Evolutionary conservation across 1,139 yeast genomes (phyloP).

Genomic region (Tardiomyces blankii): DNA sequence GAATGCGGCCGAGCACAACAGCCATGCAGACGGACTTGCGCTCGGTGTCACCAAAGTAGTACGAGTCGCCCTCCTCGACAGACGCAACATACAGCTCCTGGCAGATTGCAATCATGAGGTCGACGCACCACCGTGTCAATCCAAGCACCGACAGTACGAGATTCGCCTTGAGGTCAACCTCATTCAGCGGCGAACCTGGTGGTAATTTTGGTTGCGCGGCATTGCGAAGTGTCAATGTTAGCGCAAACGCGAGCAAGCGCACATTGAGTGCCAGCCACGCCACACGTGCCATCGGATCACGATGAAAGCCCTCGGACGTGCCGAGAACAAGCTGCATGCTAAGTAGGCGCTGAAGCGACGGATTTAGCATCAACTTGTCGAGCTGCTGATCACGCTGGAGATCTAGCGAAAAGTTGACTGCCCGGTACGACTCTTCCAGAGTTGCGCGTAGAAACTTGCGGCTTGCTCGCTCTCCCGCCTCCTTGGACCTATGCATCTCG

Average conservation of each 20-base stretch:
- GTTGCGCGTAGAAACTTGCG: conserved; percentile 8
- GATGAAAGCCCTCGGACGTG: conserved; percentile 37
- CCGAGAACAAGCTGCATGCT: conserved; percentile 51
- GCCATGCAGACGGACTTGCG: conserved; percentile 19
- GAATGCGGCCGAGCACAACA: conserved; percentile 47
- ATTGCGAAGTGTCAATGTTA: conserved; percentile 48
- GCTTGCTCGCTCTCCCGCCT: conserved; percentile 1
- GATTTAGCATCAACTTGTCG: conserved; percentile 60
- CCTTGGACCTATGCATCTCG: conserved; percentile 20
- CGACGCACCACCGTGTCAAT: conserved; percentile 68
- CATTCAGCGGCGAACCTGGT: conserved; percentile 22
- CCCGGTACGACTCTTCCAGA: conserved; percentile 54
- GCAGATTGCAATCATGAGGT: conserved; percentile 50
- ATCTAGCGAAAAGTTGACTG: conserved; percentile 59
- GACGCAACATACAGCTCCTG: conserved; percentile 45
- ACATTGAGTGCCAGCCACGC: conserved; percentile 63
- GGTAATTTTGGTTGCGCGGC: conserved; percentile 9
- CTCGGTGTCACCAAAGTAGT: conserved; percentile 1
- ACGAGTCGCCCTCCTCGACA: conserved; percentile 7
- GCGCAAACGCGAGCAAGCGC: conserved; percentile 60
- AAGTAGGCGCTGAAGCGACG: conserved; percentile 56
- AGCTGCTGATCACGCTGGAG: conserved; percentile 52
- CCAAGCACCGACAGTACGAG: conserved; percentile 55
- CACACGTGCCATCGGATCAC: conserved; percentile 42
- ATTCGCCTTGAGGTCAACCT: conserved; percentile 46